Conservation (phyloP, 306 rosid genomes). For the Glycyrrhiza uralensis region DNA sequence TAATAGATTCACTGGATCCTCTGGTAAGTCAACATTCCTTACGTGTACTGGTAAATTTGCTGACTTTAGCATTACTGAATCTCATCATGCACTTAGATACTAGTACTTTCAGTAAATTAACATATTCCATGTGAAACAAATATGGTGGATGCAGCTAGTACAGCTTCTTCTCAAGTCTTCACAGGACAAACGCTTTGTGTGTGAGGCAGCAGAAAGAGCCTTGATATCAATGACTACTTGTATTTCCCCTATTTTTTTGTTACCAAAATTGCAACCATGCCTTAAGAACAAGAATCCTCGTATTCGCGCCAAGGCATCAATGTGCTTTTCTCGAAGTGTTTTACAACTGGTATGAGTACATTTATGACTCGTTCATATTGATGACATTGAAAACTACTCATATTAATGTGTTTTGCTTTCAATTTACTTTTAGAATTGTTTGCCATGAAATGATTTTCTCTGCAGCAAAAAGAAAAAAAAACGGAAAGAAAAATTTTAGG, state of each 20-base stretch:
- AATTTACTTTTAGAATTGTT: not conserved
- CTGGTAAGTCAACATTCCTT: conserved; percentile 52
- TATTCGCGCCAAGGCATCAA: conserved; percentile 91
- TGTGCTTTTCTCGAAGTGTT: conserved; percentile 85
- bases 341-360: conserved; percentile 66
- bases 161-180: conserved; percentile 99
- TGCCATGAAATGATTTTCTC: not conserved
- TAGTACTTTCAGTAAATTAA: not conserved
- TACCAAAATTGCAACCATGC: conserved; percentile 86
- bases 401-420: not conserved
- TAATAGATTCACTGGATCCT: conserved; percentile 85
- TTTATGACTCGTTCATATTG: conserved; percentile 2
- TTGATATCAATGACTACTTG: conserved; percentile 76
- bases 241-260: conserved; percentile 69
- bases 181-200: conserved; percentile 96
- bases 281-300: conserved; percentile 88
- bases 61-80: conserved; percentile 20
- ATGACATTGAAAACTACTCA: conserved; percentile 14
- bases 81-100: conserved; percentile 9
- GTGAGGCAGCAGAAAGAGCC: conserved; percentile 96
- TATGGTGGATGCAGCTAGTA: conserved; percentile 59
- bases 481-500: not conserved
- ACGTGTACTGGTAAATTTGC: not conserved
- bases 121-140: conserved; percentile 12
- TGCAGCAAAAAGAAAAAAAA: not conserved